Evolutionary conservation across 1,139 yeast genomes (phyloP).

Genomic region (Diutina rugosa): DNA sequence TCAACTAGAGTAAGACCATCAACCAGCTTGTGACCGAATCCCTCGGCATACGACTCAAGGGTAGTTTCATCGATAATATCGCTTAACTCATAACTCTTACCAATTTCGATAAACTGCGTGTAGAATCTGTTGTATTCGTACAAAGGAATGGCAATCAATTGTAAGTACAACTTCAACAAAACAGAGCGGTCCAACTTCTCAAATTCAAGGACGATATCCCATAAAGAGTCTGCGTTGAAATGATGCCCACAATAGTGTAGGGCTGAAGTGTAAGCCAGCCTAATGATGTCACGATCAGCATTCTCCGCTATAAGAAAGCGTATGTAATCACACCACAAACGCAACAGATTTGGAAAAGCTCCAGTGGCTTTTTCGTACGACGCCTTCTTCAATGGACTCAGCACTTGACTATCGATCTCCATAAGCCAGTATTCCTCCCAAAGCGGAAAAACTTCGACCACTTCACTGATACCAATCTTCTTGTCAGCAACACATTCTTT

Average conservation of each 20-base stretch:
- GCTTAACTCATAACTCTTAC: slow-evolving; percentile 17
- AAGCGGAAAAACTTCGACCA: neutral
- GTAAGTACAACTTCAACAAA: slow-evolving; percentile 24
- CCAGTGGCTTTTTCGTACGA: neutral
- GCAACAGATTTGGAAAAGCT: neutral
- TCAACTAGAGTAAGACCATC: slow-evolving; percentile 18
- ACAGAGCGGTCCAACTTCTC: slow-evolving; percentile 4
- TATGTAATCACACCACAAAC: neutral
- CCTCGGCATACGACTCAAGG: slow-evolving; percentile 10
- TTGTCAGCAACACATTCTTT: neutral
- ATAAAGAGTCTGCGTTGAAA: neutral
- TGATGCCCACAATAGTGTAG: neutral
- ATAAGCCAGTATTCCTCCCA: neutral
- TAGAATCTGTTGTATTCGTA: slow-evolving; percentile 62
- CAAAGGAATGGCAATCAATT: slow-evolving; percentile 40
- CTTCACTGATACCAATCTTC: neutral
- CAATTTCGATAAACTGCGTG: slow-evolving; percentile 32
- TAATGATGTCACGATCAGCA: neutral
- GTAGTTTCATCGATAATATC: slow-evolving; percentile 15
- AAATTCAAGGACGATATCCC: slow-evolving; percentile 22
- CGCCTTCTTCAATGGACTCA: neutral
- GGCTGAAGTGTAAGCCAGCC: neutral
- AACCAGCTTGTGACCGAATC: slow-evolving; percentile 11
- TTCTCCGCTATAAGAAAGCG: neutral
- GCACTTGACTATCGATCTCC: neutral